Evolutionary conservation across 352 stramenopile species (phyloP).

Genomic region (Ochromonadaceae sp.): DNA sequence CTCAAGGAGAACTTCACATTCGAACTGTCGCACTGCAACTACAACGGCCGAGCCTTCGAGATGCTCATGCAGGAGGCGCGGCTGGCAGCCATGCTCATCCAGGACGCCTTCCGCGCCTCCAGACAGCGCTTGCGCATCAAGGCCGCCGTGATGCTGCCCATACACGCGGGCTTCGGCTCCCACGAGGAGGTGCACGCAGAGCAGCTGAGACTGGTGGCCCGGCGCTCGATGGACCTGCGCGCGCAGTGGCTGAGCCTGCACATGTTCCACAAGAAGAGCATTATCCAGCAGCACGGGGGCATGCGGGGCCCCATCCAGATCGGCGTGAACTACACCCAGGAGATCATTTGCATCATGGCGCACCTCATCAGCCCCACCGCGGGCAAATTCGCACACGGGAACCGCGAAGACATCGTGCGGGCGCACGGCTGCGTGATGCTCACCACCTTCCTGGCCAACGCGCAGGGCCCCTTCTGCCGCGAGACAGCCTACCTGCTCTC

Average conservation of each 20-base stretch:
- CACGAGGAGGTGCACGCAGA: not conserved
- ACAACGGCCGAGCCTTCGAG: not conserved
- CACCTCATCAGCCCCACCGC: not conserved
- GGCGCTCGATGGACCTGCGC: not conserved
- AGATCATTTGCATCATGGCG: not conserved
- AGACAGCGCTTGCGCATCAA: too few species aligned
- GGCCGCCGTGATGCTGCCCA: too few species aligned
- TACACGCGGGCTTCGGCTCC: not conserved
- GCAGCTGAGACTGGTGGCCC: not conserved
- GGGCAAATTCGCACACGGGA: not conserved
- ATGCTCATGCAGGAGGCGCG: slow-evolving; percentile 10
- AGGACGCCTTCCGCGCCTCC: slow-evolving; percentile 3
- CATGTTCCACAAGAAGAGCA: not conserved
- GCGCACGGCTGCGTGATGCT: not conserved
- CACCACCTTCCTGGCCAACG: not conserved
- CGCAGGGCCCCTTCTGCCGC: not conserved
- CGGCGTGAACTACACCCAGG: not conserved
- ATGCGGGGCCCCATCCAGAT: slow-evolving; percentile 3
- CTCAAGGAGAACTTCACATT: not conserved
- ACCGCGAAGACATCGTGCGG: not conserved
- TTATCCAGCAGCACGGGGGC: not conserved
- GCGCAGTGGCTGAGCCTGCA: not conserved
- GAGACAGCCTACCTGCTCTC: not conserved
- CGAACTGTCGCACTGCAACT: slow-evolving; percentile 12
- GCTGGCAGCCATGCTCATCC: slow-evolving; percentile 8